Evolutionary conservation across 306 rosid species (phyloP), one percentile per base, ranked within the genome.

Genomic region (Ormosia semicastrata): DNA sequence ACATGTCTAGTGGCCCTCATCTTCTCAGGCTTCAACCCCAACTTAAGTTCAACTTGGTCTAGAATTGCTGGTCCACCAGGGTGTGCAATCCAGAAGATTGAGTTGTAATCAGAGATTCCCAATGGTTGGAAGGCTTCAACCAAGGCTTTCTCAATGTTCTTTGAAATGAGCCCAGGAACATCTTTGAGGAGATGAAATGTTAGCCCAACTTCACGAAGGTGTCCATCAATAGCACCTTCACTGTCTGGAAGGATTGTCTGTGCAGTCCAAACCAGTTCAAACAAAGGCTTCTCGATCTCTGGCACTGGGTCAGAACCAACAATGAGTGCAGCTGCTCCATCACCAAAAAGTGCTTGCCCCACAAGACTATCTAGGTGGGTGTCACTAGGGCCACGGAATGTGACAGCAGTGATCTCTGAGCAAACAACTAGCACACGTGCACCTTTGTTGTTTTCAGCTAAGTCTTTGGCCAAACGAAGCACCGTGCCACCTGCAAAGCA

Each of bases 311-410:
- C 71, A 8, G 71, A 39, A 7, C 71, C 71, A 65, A 65, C 71
- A 37, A 65, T 65, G 33, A 65, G 71, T 37, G 71, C 71, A 40
- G 71, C 71, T 65, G 71, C 50, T 2, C 68, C 68, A n/a, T 63
- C 68, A 12, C 68, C 68, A n/a, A 63, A 63, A 2, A 63, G 17
- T 5, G 68, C 68, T 30, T 63, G 68, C 8, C 68, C 68, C 6
- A 63, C 68, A 63, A 63, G 68, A 24, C 68, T 63, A 36, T 63
- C 68, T 6, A 63, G 68, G 50, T 66, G 71, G 1, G 71, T 66
- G 12, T 66, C 50, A 15, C 50, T 37, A 13, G 71, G 50, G 14
- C 71, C 71, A 15, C 50, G 71, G 7, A 66, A 66, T 7, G 53
- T 66, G 33, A 43, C 53, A 4, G 53, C 73, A 15, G 73, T 66